phyloP scores from a whole-genome alignment of 2,329 filamentous ascomycete species.

The Botrytis medusae region DNA sequence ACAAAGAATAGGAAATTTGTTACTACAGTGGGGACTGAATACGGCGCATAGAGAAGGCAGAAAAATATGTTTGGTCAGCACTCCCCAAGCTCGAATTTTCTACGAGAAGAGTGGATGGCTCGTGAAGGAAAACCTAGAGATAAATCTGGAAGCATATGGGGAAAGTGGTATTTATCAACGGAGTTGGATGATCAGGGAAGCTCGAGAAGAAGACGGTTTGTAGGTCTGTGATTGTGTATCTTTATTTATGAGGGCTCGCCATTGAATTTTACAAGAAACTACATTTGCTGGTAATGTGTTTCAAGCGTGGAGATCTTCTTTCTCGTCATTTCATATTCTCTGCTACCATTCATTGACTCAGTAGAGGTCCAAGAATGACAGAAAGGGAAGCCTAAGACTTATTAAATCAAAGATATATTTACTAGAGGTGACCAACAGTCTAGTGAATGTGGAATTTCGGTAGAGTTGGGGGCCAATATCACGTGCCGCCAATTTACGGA shows the following conservation, averaged over 20 bases:
- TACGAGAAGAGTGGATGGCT: conserved; percentile 38
- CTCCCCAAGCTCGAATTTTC: conserved; percentile 26
- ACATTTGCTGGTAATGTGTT: neutral
- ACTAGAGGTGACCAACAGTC: neutral
- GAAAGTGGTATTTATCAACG: conserved; percentile 27
- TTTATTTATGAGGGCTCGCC: neutral
- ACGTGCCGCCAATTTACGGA: neutral
- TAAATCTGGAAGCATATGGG: conserved; percentile 28
- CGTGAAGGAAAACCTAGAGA: conserved; percentile 30
- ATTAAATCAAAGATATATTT: neutral
- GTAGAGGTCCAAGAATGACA: neutral
- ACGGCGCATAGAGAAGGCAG: conserved; percentile 24
- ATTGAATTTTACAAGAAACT: neutral
- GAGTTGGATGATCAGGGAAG: conserved; percentile 29
- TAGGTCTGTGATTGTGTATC: neutral
- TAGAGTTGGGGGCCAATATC: neutral
- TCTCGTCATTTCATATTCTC: neutral
- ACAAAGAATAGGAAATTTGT: conserved; percentile 27
- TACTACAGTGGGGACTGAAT: conserved; percentile 25
- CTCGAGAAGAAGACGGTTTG: neutral
- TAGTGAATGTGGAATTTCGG: neutral
- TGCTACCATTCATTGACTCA: neutral
- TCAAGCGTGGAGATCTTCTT: too few relatives aligned
- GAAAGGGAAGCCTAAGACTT: neutral
- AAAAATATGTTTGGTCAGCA: conserved; percentile 29